phyloP scores from a whole-genome alignment of 2,329 filamentous ascomycete genomes.

The Aspergillus sojae region DNA sequence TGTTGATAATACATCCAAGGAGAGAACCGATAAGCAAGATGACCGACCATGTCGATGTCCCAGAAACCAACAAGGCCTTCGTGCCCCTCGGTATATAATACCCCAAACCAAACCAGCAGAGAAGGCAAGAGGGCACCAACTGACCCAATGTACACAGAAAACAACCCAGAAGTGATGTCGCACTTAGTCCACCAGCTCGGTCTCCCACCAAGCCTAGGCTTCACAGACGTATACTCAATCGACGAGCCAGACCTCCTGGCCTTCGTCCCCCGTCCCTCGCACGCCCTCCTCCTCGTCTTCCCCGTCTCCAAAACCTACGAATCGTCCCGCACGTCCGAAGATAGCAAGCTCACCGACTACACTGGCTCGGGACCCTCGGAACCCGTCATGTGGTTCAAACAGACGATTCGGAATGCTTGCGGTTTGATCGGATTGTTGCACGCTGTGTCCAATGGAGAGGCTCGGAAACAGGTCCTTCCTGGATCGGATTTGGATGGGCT shows the following conservation, averaged over 20 bases:
- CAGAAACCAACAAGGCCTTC: slow-evolving; percentile 49
- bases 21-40: slow-evolving; percentile 18
- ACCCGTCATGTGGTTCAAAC: slow-evolving; percentile 88
- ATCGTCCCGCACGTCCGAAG: slow-evolving; percentile 72
- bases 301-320: slow-evolving; percentile 82
- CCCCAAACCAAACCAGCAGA: slow-evolving; percentile 2
- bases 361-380: slow-evolving; percentile 67
- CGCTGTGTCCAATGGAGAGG: slow-evolving; percentile 75
- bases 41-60: slow-evolving; percentile 40
- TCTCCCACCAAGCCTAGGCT: slow-evolving; percentile 71
- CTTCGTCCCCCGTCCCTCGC: slow-evolving; percentile 84
- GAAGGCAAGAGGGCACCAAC: slow-evolving; percentile 14
- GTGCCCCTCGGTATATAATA: slow-evolving; percentile 47
- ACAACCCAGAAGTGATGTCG: slow-evolving; percentile 88
- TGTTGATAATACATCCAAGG: background rate
- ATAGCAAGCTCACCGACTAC: slow-evolving; percentile 66
- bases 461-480: slow-evolving; percentile 62
- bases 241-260: slow-evolving; percentile 80
- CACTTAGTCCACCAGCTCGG: slow-evolving; percentile 80
- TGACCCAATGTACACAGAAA: slow-evolving; percentile 48
- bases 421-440: slow-evolving; percentile 88
- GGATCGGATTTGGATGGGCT: slow-evolving; percentile 56
- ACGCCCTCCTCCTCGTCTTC: slow-evolving; percentile 90
- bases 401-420: slow-evolving; percentile 93
- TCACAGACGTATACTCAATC: slow-evolving; percentile 92